Conservation (phyloP, 352 stramenopile genomes). For the Pythium aristosporum region DNA sequence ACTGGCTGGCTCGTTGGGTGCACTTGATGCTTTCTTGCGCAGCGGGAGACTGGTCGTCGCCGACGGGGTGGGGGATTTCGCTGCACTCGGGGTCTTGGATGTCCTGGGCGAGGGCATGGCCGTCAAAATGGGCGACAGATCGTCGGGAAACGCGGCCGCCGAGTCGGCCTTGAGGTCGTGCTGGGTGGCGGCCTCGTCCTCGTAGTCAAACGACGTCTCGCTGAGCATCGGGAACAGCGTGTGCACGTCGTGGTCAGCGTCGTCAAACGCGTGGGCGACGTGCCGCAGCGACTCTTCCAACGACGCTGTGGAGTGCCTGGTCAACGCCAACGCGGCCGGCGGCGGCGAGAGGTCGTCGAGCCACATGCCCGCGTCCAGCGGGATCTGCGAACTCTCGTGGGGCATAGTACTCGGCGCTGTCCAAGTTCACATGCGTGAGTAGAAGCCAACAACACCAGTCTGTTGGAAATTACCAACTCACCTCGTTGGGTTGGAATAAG, state of each 20-base stretch:
- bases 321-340: neutral
- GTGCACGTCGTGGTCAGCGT: conserved; percentile 28
- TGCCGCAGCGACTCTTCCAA: conserved; percentile 54
- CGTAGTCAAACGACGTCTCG: conserved; percentile 40
- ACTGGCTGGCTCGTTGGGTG: neutral
- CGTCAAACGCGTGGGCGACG: conserved; percentile 27
- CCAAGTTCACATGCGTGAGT: neutral
- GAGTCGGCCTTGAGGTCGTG: conserved; percentile 13
- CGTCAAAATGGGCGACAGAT: conserved; percentile 60
- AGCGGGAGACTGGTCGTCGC: neutral
- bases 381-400: conserved; percentile 16
- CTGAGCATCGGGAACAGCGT: conserved; percentile 33
- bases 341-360: conserved; percentile 24
- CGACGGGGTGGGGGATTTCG: neutral
- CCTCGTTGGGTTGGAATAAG: neutral
- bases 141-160: conserved; percentile 33
- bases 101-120: conserved; percentile 28
- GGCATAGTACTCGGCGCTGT: neutral
- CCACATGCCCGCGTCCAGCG: conserved; percentile 25
- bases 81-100: neutral
- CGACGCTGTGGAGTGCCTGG: conserved; percentile 18
- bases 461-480: neutral
- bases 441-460: neutral
- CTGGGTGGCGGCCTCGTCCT: conserved; percentile 14
- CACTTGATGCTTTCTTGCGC: neutral